Evolutionary conservation across 2,329 filamentous ascomycete genomes (phyloP), one percentile per base, ranked within the genome.

Genomic region (Exophiala alcalophila): DNA sequence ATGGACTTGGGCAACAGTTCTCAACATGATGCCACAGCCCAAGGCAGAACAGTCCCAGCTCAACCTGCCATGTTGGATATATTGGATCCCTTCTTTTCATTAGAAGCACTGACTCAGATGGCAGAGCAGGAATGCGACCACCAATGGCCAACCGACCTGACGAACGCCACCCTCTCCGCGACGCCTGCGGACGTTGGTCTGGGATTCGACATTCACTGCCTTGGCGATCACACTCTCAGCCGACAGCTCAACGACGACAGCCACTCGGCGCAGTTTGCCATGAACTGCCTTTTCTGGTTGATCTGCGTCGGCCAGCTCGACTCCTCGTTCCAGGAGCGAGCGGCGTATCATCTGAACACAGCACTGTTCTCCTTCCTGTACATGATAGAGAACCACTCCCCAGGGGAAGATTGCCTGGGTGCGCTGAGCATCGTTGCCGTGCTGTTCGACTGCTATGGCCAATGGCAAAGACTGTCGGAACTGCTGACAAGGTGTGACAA

Each of bases 391-490:
- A 45, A 48, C 36, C 16, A 10, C 2, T 32, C 27, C 7, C 42
- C 42, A 12, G 42, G 42, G 5, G 47, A 44, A 40, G 40, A 40
- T 14, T 45, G 44, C 23, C 26, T 51, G 19, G 37, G 35, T 15
- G 44, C 45, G 4, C 34, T 48, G 20, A 46, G 34, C 20, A 35
- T 48, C 18, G 36, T 44, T 10, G 32, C 29, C 5, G 44, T 36
- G 7, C 23, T 51, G 30, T 47, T 51, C 28, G 40, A 51, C 14
- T 40, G 40, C 18, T 37, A 45, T 24, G 49, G 49, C 24, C 49
- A 51, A 14, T 40, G 15, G 28, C 15, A 31, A 20, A 28, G 41
- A 15, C 30, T 48, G 18, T 18, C 23, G 3, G 32, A 42, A 15
- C 32, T 51, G 8, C 41, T 51, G 27, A 31, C 24, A 4, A 16